phyloP scores from a whole-genome alignment of 2,329 filamentous ascomycete species.

The Sporothrix pseudoabietina region DNA sequence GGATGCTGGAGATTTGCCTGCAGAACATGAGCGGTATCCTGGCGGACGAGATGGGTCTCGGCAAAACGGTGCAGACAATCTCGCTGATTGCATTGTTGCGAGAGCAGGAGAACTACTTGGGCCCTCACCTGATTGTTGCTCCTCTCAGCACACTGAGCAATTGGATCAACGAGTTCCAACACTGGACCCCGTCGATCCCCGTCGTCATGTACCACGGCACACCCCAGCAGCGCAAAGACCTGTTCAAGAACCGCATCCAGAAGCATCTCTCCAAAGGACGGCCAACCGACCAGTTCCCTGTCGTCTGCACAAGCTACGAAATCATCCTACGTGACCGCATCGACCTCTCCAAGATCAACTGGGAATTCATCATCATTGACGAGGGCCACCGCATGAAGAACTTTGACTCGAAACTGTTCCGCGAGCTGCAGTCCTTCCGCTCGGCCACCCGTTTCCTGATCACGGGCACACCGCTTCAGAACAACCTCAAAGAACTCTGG shows the following conservation, averaged over 20 bases:
- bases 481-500: conserved; percentile 94
- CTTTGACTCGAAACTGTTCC: conserved; percentile 87
- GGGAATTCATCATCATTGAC: conserved; percentile 98
- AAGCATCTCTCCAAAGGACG: conserved; percentile 64
- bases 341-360: conserved; percentile 78
- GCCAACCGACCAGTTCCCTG: conserved; percentile 71
- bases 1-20: conserved; percentile 80
- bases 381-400: conserved; percentile 98
- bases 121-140: conserved; percentile 87
- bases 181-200: conserved; percentile 87
- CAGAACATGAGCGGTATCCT: conserved; percentile 90
- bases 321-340: conserved; percentile 91
- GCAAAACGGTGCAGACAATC: conserved; percentile 90
- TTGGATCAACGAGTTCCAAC: conserved; percentile 91
- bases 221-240: conserved; percentile 71
- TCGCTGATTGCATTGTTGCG: conserved; percentile 82
- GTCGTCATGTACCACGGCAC: conserved; percentile 89
- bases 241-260: conserved; percentile 73
- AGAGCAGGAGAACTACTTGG: conserved; percentile 79
- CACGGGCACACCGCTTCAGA: conserved; percentile 92
- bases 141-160: conserved; percentile 91
- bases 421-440: conserved; percentile 82
- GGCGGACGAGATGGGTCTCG: conserved; percentile 90
- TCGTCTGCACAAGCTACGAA: conserved; percentile 94
- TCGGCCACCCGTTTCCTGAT: conserved; percentile 91